phyloP scores from a whole-genome alignment of 2,329 filamentous ascomycete genomes.

The Chalaropsis ovoidea region DNA sequence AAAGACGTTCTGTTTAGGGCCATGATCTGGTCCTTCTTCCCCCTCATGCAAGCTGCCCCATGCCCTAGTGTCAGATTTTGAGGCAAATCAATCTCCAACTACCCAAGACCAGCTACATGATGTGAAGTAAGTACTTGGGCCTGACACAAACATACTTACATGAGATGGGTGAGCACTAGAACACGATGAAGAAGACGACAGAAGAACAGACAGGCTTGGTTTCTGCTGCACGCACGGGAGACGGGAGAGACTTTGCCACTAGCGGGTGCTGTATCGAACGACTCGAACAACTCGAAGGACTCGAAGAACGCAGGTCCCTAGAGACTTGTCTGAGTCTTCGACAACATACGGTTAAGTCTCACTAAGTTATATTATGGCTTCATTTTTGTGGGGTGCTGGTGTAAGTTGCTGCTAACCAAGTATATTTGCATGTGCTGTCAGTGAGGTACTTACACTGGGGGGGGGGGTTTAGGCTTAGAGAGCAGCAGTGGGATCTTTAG shows the following conservation, averaged over 20 bases:
- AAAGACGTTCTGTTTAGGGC: background rate
- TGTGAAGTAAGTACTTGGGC: background rate
- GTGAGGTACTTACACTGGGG: too few species aligned
- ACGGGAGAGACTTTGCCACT: conserved; percentile 4
- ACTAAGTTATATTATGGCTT: background rate
- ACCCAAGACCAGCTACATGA: background rate
- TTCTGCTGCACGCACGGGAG: background rate
- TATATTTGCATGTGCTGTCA: too few species aligned
- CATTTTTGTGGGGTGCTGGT: background rate
- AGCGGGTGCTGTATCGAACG: background rate
- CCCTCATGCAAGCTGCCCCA: background rate
- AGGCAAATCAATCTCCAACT: conserved; percentile 5
- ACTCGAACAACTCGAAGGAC: background rate
- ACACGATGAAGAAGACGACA: background rate
- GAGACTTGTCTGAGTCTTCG: background rate
- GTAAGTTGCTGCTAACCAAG: background rate
- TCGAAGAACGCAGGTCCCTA: background rate
- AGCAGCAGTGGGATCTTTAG: too few species aligned
- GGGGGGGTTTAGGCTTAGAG: too few species aligned
- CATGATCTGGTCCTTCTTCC: background rate
- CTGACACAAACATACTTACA: background rate
- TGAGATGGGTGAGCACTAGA: conserved; percentile 1
- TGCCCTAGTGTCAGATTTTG: background rate
- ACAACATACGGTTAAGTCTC: background rate
- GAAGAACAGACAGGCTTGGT: background rate